Percentiles rank a stretch among this genome's conserved stretches.
These are phyloP conservation scores for Xylaria telfairii DNA, from an alignment of 495 filamentous ascomycete species.

Conservation along the genomic window DNA sequence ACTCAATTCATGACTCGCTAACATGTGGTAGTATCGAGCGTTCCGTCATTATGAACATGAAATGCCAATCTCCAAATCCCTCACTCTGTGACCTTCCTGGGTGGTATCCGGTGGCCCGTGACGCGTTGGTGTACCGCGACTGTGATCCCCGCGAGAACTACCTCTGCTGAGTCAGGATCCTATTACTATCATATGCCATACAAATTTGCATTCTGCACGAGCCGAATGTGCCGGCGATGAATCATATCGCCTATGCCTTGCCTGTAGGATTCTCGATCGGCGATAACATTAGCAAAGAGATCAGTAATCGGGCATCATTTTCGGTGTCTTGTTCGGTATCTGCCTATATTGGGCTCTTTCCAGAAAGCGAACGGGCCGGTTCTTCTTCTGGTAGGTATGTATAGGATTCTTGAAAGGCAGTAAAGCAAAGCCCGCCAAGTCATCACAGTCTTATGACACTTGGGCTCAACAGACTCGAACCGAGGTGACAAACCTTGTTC, in stretches of 20 bases:
- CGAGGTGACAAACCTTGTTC: background rate
- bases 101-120: background rate
- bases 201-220: background rate
- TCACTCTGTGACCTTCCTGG: too few relatives aligned
- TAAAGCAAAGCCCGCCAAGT: background rate
- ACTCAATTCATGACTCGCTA: background rate
- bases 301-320: background rate
- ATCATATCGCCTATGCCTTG: background rate
- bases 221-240: conserved; percentile 10
- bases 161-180: conserved; percentile 17
- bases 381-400: background rate
- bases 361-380: background rate
- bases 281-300: background rate
- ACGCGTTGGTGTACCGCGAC: background rate
- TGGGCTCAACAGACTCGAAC: background rate
- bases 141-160: background rate
- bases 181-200: background rate
- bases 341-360: background rate
- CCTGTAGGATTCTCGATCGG: background rate
- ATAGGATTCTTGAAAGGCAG: background rate
- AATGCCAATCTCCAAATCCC: background rate
- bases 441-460: background rate
- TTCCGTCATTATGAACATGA: background rate
- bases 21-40: background rate
- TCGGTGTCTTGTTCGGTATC: background rate